Conservation (phyloP, 768 basidiomycete species). For the Polyporus arcularius region DNA sequence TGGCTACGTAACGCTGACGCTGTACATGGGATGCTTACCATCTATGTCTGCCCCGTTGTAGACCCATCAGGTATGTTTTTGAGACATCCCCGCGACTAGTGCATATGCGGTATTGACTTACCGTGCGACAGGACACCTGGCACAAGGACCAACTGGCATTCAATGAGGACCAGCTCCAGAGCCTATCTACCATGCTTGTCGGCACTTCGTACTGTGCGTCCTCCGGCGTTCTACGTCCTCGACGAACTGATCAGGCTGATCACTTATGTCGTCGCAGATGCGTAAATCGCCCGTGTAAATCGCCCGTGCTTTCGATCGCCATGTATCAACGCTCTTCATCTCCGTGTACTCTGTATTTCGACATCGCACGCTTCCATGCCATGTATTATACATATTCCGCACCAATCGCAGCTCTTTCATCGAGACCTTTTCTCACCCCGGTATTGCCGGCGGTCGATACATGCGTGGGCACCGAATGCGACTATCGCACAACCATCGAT, state of each 20-base stretch:
- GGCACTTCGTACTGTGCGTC: constrained; percentile 88
- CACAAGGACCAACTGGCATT: constrained; percentile 86
- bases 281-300: constrained; percentile 9
- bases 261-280: constrained; percentile 3
- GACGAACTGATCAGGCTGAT: neutral
- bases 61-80: constrained; percentile 38
- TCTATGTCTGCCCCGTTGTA: constrained; percentile 13
- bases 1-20: constrained; percentile 8
- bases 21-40: neutral
- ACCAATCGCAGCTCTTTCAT: no score
- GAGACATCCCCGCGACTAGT: neutral
- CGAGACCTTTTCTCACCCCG: neutral
- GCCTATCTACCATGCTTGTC: constrained; percentile 84
- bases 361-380: neutral
- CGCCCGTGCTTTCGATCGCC: neutral
- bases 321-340: constrained; percentile 4
- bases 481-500: neutral
- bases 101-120: constrained; percentile 12
- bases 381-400: neutral
- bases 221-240: neutral
- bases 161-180: constrained; percentile 87
- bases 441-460: neutral
- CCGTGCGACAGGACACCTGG: constrained; percentile 74
- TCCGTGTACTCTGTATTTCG: neutral
- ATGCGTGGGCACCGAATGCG: neutral